A percentile compares a stretch with the other conserved stretches of the same genome.
These are phyloP conservation scores for Antarctomyces pellizariae DNA, from an alignment of 495 filamentous ascomycete genomes.

Conservation along the genomic window DNA sequence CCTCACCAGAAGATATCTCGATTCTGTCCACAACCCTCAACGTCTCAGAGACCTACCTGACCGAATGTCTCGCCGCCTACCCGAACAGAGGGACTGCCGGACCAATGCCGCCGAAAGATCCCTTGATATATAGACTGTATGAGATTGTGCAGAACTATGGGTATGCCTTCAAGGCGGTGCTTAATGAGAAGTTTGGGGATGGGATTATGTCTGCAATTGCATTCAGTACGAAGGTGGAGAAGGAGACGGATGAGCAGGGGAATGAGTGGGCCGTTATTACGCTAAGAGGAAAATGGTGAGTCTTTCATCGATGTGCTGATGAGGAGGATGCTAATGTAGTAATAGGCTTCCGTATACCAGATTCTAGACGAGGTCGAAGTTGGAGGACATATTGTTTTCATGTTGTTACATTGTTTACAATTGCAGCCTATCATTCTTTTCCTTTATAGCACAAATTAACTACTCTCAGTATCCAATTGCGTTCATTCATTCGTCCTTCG, in stretches of 20 bases:
- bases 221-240: conserved; percentile 85
- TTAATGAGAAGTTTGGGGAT: conserved; percentile 98
- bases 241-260: conserved; percentile 73
- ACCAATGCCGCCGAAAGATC: conserved; percentile 88
- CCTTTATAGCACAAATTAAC: too few relatives aligned
- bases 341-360: conserved; percentile 37
- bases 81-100: conserved; percentile 66
- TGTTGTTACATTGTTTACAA: too few relatives aligned
- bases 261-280: conserved; percentile 78
- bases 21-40: conserved; percentile 45
- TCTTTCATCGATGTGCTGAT: conserved; percentile 5
- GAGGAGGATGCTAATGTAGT: conserved; percentile 2
- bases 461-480: too few relatives aligned
- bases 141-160: conserved; percentile 98
- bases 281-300: conserved; percentile 80
- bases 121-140: conserved; percentile 80
- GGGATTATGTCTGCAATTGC: conserved; percentile 96
- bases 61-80: conserved; percentile 39
- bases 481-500: too few relatives aligned
- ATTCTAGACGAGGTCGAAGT: conserved; percentile 24
- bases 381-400: too few relatives aligned
- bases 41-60: conserved; percentile 31
- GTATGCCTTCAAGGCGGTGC: conserved; percentile 82
- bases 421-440: too few relatives aligned
- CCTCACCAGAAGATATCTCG: conserved; percentile 52